phyloP scores from a whole-genome alignment of 768 basidiomycete genomes.

The Pholiota molesta region DNA sequence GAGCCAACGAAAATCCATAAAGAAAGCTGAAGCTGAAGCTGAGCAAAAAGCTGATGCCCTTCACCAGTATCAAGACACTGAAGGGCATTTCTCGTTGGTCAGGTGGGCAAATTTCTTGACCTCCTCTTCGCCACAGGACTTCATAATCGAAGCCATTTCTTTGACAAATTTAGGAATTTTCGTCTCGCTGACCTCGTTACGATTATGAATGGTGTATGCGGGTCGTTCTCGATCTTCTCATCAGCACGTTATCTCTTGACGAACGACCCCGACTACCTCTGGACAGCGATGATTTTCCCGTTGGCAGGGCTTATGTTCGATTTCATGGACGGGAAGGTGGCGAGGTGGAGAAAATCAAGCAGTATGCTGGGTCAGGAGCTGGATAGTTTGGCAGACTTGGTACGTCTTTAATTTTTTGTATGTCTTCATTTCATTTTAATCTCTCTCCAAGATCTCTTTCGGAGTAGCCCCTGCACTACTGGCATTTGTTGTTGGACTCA shows the following conservation, averaged over 20 bases:
- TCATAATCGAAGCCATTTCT: constrained; percentile 21
- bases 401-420: constrained; percentile 36
- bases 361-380: constrained; percentile 98
- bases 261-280: constrained; percentile 77
- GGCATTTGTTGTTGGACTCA: constrained; percentile 88
- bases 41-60: constrained; percentile 47
- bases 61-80: constrained; percentile 84
- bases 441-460: constrained; percentile 79
- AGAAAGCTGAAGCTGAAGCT: constrained; percentile 29
- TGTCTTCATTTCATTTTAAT: constrained; percentile 10
- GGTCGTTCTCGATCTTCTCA: constrained; percentile 92
- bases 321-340: constrained; percentile 96
- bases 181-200: constrained; percentile 97
- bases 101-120: constrained; percentile 54
- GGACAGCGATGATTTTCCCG: constrained; percentile 87
- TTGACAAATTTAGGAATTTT: constrained; percentile 74
- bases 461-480: constrained; percentile 96
- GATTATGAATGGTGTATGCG: constrained; percentile 99
- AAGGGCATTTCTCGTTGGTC: constrained; percentile 97
- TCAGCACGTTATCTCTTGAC: constrained; percentile 87
- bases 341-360: constrained; percentile 93
- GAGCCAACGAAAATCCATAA: constrained; percentile 52
- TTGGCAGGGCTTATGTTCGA: constrained; percentile 97
- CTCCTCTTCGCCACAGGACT: constrained; percentile 8
- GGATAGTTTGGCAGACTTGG: constrained; percentile 95